Conservation (phyloP, 305 asterid species). For the Monarda citriodora region DNA sequence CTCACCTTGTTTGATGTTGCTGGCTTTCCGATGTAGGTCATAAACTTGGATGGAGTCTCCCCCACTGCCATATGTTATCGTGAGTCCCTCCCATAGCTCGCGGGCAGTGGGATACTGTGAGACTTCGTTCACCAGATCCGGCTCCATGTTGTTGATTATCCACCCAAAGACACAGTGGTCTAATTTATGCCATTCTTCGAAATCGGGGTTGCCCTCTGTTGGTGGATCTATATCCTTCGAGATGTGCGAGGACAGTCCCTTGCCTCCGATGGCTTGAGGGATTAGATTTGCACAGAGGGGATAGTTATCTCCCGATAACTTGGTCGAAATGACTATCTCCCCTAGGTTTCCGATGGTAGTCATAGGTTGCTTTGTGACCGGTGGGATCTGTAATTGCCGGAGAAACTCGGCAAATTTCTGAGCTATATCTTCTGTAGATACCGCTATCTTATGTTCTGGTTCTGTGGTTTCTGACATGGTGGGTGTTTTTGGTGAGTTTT, state of each 20-base stretch:
- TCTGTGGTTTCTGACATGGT: not conserved
- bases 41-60: not conserved
- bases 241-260: not conserved
- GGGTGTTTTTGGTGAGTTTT: too few species aligned
- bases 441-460: not conserved
- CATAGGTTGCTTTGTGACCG: not conserved
- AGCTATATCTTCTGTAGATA: not conserved
- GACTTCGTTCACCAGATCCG: not conserved
- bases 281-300: not conserved
- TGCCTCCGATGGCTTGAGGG: not conserved
- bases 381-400: not conserved
- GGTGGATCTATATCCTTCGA: not conserved
- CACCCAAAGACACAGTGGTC: not conserved
- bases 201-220: not conserved
- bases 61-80: not conserved
- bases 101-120: not conserved
- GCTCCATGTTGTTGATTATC: not conserved
- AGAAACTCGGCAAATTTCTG: not conserved
- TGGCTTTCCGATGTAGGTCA: not conserved
- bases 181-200: not conserved
- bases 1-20: not conserved
- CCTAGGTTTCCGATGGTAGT: not conserved
- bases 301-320: not conserved
- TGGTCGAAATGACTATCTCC: not conserved
- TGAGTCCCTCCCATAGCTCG: not conserved